Conservation (phyloP, 139 green algal genomes). For the Nannochloris sp. region DNA sequence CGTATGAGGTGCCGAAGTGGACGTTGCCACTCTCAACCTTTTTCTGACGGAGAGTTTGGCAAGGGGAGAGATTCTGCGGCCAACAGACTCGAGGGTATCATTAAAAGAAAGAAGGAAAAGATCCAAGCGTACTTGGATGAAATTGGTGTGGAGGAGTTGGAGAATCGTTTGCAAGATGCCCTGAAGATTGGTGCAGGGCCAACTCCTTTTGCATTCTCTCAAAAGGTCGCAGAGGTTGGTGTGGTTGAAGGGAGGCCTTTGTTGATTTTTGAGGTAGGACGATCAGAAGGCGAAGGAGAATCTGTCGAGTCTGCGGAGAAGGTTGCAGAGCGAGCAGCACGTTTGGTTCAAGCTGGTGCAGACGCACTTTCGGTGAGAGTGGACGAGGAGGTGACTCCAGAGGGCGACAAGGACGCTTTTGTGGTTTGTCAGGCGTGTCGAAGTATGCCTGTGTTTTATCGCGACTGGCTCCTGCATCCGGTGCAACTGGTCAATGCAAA, state of each 20-base stretch:
- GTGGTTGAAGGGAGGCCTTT: slow-evolving; percentile 14
- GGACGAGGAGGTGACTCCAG: slow-evolving; percentile 53
- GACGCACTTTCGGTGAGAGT: slow-evolving; percentile 55
- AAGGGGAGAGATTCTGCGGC: too few species aligned
- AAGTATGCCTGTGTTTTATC: slow-evolving; percentile 48
- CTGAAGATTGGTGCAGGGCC: slow-evolving; percentile 17
- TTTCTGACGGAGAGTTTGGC: too few species aligned
- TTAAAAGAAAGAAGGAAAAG: slow-evolving; percentile 43
- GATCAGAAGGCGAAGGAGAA: not conserved
- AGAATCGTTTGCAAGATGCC: slow-evolving; percentile 50
- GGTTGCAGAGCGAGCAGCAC: slow-evolving; percentile 27
- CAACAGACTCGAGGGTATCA: too few species aligned
- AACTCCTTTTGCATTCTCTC: slow-evolving; percentile 45
- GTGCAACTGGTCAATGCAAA: slow-evolving; percentile 68
- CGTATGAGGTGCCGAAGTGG: too few species aligned
- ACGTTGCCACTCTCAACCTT: too few species aligned
- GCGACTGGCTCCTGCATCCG: slow-evolving; percentile 70
- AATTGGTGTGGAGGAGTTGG: slow-evolving; percentile 44
- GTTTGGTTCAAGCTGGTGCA: slow-evolving; percentile 31
- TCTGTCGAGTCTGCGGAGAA: slow-evolving; percentile 9
- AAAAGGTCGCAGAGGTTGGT: slow-evolving; percentile 38
- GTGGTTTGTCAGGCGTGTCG: not conserved
- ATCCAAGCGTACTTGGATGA: slow-evolving; percentile 28
- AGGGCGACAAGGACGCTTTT: slow-evolving; percentile 37
- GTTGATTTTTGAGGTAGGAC: slow-evolving; percentile 37